These are phyloP conservation scores for Morella rubra DNA, from an alignment of 306 rosid species.

Conservation along the genomic window DNA sequence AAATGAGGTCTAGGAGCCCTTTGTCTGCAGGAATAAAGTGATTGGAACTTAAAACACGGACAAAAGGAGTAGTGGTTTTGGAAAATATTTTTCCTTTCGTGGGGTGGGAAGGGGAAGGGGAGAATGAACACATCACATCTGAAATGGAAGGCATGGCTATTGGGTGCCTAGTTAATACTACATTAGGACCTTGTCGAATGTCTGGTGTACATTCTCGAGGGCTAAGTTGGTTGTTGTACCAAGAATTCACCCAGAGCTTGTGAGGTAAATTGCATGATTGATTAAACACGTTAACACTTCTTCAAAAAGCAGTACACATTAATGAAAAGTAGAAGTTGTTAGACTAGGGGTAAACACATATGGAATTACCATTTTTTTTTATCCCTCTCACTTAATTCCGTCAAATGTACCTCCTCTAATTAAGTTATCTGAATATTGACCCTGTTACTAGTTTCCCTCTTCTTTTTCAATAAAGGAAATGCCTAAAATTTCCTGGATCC, in stretches of 20 bases:
- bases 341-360: neutral
- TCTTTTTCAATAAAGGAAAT: neutral
- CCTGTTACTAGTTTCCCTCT: neutral
- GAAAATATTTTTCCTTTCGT: neutral
- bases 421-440: neutral
- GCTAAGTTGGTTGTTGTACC: neutral
- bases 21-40: slow-evolving; percentile 6
- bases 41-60: neutral
- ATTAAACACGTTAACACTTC: neutral
- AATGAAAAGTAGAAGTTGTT: neutral
- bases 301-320: neutral
- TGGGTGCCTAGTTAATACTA: neutral
- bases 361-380: neutral
- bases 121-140: slow-evolving; percentile 20
- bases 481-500: neutral
- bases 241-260: neutral
- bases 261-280: neutral
- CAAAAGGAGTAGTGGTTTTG: neutral
- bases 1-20: slow-evolving; percentile 9
- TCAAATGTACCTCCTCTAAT: neutral
- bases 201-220: neutral
- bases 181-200: neutral
- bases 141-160: neutral
- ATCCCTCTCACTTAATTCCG: neutral
- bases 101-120: neutral